Evolutionary conservation across 805 yeast species (phyloP), one percentile per base, ranked within the genome.

Genomic region (Priceomyces melissophilus): DNA sequence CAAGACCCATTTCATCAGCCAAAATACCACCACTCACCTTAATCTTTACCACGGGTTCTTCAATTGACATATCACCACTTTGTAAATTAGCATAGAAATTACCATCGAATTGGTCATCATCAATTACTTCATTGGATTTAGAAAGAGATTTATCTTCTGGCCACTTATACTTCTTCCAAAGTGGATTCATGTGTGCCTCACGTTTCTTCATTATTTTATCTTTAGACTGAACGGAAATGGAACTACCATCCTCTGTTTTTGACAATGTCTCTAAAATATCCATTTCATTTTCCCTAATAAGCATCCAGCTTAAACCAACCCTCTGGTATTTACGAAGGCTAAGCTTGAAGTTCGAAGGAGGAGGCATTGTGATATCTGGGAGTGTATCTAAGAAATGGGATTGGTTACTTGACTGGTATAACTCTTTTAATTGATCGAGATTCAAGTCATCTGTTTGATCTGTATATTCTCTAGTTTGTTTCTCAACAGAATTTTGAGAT

Each of bases 1-100:
- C 98, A 7, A 90, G 69, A 0, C 98, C 98, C 98, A 90, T 90
- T 59, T 90, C 98, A 65, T 90, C 98, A 0, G 97, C 96, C 11
- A 90, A 65, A 14, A 90, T 85, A 2, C 98, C 98, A 29, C 98
- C 97, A 37, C 72, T 70, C 37, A 82, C 73, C 13, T 75, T 54
- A 1, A 82, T 70, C 43, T 73, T 78, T 31, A 88, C 66, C 10
- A 80, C 51, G 1, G 96, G 97, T 45, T 76, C 79, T 15, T 75
- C 73, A 11, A 78, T 50, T 0, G 91, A 79, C 41, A 91, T 76
- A 41, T 85, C 89, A 3, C 96, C 96, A 41, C 84, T 79, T 55
- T 82, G 84, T 43, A 86, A 59, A 53, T 88, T 89, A 11, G 84
- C 89, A 58, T 83, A 90, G 52, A 90, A 89, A 29, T 29, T 29